Conservation (phyloP, 257 asterid genomes). For the Rauvolfia tetraphylla region DNA sequence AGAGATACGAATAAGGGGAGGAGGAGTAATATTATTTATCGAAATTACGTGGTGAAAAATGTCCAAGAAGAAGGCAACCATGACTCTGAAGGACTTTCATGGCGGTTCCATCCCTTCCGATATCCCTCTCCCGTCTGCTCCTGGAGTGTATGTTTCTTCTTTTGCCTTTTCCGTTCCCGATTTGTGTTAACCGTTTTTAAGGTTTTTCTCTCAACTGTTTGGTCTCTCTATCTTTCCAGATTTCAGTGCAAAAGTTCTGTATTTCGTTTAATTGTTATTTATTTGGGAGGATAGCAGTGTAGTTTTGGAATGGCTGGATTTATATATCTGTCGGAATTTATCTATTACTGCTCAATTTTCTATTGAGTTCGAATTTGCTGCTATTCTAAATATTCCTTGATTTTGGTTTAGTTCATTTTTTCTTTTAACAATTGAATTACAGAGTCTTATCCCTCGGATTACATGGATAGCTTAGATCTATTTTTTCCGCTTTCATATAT, state of each 20-base stretch:
- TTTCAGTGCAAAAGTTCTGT: not conserved
- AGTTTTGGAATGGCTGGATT: not conserved
- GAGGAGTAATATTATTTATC: not conserved
- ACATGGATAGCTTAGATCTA: not conserved
- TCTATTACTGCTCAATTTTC: not conserved
- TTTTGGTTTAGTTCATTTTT: not conserved
- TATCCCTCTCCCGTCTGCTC: conserved; percentile 92
- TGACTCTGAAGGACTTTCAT: conserved; percentile 91
- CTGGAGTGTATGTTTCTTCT: conserved; percentile 70
- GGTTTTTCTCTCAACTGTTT: not conserved
- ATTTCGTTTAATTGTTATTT: not conserved
- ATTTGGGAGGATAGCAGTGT: not conserved
- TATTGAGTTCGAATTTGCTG: not conserved
- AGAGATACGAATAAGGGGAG: not conserved
- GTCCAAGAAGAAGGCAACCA: conserved; percentile 94
- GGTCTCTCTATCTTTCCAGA: not conserved
- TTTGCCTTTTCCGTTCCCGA: not conserved
- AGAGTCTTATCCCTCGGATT: not conserved
- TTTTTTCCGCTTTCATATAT: not conserved
- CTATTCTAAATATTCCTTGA: not conserved
- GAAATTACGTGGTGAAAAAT: conserved; percentile 18
- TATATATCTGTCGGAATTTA: not conserved
- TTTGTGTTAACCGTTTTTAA: conserved; percentile 3
- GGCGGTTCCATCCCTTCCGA: conserved; percentile 98
- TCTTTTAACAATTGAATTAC: not conserved